phyloP scores from a whole-genome alignment of 177 flowering plant genomes.

The Tripterygium wilfordii region DNA sequence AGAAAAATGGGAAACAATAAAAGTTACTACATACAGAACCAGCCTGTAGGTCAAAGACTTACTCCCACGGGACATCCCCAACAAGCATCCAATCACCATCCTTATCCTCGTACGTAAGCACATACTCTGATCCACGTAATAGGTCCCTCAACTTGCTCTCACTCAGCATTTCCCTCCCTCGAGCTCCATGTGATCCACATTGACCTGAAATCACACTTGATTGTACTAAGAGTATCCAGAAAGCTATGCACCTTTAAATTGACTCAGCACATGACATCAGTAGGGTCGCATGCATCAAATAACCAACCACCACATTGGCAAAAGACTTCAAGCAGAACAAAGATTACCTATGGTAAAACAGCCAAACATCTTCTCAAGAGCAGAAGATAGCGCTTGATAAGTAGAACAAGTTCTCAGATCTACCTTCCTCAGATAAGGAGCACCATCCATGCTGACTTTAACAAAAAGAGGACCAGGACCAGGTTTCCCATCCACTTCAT shows the following conservation, averaged over 20 bases:
- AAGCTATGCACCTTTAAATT: constrained; percentile 11
- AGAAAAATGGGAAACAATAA: background rate
- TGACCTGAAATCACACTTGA: constrained; percentile 51
- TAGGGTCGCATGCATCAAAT: background rate
- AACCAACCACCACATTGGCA: background rate
- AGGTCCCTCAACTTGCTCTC: constrained; percentile 84
- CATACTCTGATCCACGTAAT: constrained; percentile 85
- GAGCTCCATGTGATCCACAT: constrained; percentile 68
- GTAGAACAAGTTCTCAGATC: constrained; percentile 67
- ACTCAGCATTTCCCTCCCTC: constrained; percentile 58
- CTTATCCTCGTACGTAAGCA: constrained; percentile 88
- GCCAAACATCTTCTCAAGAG: constrained; percentile 93
- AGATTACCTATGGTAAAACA: constrained; percentile 76
- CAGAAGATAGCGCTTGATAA: constrained; percentile 72
- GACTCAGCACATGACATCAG: constrained; percentile 2
- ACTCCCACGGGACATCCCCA: constrained; percentile 99
- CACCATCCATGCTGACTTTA: constrained; percentile 98
- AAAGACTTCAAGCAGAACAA: background rate
- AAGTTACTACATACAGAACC: background rate
- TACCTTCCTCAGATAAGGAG: constrained; percentile 85
- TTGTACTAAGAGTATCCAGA: constrained; percentile 11
- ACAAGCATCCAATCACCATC: no score
- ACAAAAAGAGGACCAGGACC: constrained; percentile 72
- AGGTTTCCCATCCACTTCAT: constrained; percentile 81
- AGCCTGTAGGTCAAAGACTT: constrained; percentile 23